Percentiles rank a stretch among this genome's conserved stretches.
phyloP scores from a whole-genome alignment of 2,329 filamentous ascomycete genomes.

The Fusarium sp. region DNA sequence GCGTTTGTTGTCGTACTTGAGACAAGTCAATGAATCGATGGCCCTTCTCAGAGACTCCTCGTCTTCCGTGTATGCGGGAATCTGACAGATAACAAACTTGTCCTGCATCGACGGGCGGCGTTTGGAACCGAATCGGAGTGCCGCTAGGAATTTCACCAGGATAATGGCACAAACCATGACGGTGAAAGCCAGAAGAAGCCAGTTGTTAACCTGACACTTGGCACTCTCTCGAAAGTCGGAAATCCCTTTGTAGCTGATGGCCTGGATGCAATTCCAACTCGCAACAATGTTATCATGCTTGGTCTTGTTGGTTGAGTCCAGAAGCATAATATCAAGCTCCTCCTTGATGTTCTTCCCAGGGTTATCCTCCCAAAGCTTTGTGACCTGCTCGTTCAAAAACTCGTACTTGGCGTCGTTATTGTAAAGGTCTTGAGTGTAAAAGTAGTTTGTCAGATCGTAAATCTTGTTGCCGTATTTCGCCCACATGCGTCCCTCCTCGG shows the following conservation, averaged over 20 bases:
- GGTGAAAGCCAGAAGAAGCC: slow-evolving; percentile 88
- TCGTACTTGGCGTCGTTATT: slow-evolving; percentile 69
- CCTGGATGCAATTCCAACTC: slow-evolving; percentile 83
- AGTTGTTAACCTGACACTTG: slow-evolving; percentile 89
- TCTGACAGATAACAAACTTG: slow-evolving; percentile 98
- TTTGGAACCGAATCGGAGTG: slow-evolving; percentile 93
- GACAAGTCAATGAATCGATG: slow-evolving; percentile 90
- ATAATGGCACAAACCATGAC: slow-evolving; percentile 86
- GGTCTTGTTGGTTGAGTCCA: slow-evolving; percentile 63
- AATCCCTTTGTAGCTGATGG: slow-evolving; percentile 85
- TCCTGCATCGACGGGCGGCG: slow-evolving; percentile 92
- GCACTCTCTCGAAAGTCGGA: slow-evolving; percentile 84
- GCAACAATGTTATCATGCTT: slow-evolving; percentile 66
- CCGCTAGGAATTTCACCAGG: slow-evolving; percentile 88
- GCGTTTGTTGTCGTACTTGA: slow-evolving; percentile 98
- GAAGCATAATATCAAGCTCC: slow-evolving; percentile 69
- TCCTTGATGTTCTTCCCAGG: slow-evolving; percentile 82
- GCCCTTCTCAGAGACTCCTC: slow-evolving; percentile 95
- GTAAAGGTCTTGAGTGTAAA: slow-evolving; percentile 75
- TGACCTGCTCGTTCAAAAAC: slow-evolving; percentile 79
- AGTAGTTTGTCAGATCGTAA: slow-evolving; percentile 94
- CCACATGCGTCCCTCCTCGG: slow-evolving; percentile 79
- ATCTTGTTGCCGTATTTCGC: slow-evolving; percentile 80
- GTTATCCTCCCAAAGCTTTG: slow-evolving; percentile 77
- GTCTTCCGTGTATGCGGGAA: slow-evolving; percentile 97